Evolutionary conservation across 208 protist genomes (phyloP), one percentile per base, ranked within the genome.

Genomic region (Zelonia costaricensis): DNA sequence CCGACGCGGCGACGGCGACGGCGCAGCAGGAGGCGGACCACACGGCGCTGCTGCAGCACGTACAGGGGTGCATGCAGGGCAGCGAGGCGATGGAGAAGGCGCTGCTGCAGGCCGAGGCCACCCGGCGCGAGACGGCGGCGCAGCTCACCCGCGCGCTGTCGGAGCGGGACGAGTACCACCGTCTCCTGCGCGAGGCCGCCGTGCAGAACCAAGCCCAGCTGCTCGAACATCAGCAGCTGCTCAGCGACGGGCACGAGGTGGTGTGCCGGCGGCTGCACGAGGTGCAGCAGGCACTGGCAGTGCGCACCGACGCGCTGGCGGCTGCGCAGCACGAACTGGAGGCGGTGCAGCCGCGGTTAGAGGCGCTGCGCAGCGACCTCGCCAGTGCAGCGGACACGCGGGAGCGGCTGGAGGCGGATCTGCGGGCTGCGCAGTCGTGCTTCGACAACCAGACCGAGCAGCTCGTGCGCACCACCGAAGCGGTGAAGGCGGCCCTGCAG

Each of bases 151-250:
- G 28, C 18, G 62, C 46, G 27, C 53, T 63, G 57, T 38, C n/a
- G 3, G 77, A 82, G 67, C 39, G 60, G 0, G 61, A 73, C 5
- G 40, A 40, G n/a, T 40, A 62, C 6, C 71, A 78, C 12, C 44
- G 31, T 16, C 20, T 60, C 10, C 40, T 70, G 2, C 69, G 78
- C 25, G 66, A 63, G 10, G 36, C 62, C 18, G 53, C 62, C 7
- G 60, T 74, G 38, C 44, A 71, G 30, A 42, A 49, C 1, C 71
- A 76, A 23, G 47, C 69, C 30, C 79, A 92, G 31, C 39, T 80
- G 12, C 45, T 92, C 44, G 85, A 92, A 43, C 79, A 92, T 49
- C 82, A 92, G 48, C 64, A 82, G 47, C 69, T 88, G 13, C 55
- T 77, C 31, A 45, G 62, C 18, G 67, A 80, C 13, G 49, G 52